phyloP scores from a whole-genome alignment of 2,329 filamentous ascomycete species.

The Sporothrix globosa region DNA sequence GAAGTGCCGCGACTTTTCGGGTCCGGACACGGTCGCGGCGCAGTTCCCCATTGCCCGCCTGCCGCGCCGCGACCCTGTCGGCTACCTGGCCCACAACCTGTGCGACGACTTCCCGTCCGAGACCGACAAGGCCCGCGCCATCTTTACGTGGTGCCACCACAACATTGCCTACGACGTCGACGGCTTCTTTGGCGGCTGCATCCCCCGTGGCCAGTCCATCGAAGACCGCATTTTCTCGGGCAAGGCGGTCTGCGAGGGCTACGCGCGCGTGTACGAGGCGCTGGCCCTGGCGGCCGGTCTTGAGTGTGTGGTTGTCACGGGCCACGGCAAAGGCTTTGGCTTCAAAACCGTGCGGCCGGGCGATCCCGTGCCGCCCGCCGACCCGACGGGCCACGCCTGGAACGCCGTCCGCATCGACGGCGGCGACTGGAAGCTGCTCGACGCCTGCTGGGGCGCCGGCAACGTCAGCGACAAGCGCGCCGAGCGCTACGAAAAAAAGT shows the following conservation, averaged over 20 bases:
- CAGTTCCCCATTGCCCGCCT: constrained; percentile 74
- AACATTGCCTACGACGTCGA: constrained; percentile 85
- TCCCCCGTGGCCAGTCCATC: constrained; percentile 66
- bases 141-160: constrained; percentile 95
- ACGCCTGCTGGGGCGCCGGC: constrained; percentile 92
- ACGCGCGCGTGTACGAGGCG: constrained; percentile 78
- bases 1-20: constrained; percentile 84
- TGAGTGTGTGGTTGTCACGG: constrained; percentile 71
- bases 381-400: constrained; percentile 78
- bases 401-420: constrained; percentile 87
- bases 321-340: constrained; percentile 86
- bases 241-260: constrained; percentile 88
- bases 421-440: constrained; percentile 87
- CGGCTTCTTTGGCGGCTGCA: constrained; percentile 73
- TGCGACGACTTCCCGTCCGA: constrained; percentile 76
- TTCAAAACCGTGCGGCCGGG: constrained; percentile 66
- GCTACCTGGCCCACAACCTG: constrained; percentile 75
- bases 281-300: constrained; percentile 80
- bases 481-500: constrained; percentile 66
- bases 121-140: constrained; percentile 88
- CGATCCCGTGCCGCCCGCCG: constrained; percentile 64
- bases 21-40: constrained; percentile 75
- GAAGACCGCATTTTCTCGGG: constrained; percentile 75
- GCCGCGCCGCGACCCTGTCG: constrained; percentile 66
- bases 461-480: constrained; percentile 57